These are phyloP conservation scores for Kregervanrija pseudodelftensis DNA, from an alignment of 805 yeast genomes.

Conservation along the genomic window DNA sequence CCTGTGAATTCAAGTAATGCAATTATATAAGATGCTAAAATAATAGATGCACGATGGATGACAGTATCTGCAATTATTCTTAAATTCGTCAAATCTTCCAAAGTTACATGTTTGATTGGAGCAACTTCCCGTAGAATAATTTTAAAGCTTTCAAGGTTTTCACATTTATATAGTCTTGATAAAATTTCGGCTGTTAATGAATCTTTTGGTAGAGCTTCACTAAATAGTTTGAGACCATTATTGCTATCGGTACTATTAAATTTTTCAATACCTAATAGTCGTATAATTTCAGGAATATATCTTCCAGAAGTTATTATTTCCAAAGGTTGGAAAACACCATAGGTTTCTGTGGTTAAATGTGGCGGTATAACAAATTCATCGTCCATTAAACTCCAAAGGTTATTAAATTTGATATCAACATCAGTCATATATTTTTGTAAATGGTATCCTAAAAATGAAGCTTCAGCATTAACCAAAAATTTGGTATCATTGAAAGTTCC, in stretches of 20 bases:
- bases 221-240: neutral
- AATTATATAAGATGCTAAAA: constrained; percentile 35
- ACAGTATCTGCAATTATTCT: constrained; percentile 28
- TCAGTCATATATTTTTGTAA: constrained; percentile 26
- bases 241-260: neutral
- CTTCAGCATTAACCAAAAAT: constrained; percentile 37
- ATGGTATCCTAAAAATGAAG: constrained; percentile 46
- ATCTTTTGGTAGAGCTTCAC: neutral
- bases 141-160: neutral
- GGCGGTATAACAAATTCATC: constrained; percentile 3
- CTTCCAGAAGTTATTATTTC: constrained; percentile 52
- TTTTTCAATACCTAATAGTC: constrained; percentile 20
- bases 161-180: constrained; percentile 2
- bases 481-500: neutral
- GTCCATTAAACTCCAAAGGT: constrained; percentile 1
- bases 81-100: constrained; percentile 7
- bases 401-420: neutral
- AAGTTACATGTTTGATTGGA: constrained; percentile 1
- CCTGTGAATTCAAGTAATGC: constrained; percentile 27
- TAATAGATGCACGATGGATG: constrained; percentile 37
- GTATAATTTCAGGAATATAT: constrained; percentile 45
- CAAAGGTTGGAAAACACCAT: constrained; percentile 43
- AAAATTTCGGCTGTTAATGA: constrained; percentile 4
- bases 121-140: neutral
- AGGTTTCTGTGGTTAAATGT: constrained; percentile 9